These are phyloP conservation scores for Microstegium vimineum DNA, from an alignment of 176 grass and related monocot genomes.

Conservation along the genomic window DNA sequence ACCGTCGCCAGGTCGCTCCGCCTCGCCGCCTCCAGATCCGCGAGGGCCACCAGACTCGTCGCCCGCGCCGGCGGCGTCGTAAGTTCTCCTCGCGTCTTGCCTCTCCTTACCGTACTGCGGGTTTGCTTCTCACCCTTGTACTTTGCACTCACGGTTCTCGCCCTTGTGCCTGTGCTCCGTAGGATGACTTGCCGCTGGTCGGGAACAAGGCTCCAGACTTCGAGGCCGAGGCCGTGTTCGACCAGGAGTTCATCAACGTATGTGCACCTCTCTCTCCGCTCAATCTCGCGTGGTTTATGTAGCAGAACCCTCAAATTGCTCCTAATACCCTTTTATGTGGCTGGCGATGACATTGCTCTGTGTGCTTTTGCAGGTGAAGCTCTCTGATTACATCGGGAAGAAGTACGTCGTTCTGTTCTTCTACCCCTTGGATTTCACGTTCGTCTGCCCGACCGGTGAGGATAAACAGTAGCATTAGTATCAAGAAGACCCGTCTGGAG, in stretches of 20 bases:
- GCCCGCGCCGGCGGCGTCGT: constrained; percentile 48
- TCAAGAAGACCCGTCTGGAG: not conserved
- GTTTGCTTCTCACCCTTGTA: not conserved
- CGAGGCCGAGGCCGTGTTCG: constrained; percentile 80
- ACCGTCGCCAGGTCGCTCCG: constrained; percentile 21
- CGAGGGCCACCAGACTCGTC: constrained; percentile 40
- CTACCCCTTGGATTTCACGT: constrained; percentile 88
- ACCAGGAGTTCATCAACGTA: constrained; percentile 90
- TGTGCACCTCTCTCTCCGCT: not conserved
- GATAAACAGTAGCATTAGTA: not conserved
- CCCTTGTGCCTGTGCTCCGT: not conserved
- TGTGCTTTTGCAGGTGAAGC: constrained; percentile 58
- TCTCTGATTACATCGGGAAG: constrained; percentile 80
- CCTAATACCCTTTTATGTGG: not conserved
- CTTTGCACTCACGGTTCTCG: not conserved
- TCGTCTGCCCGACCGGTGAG: constrained; percentile 80
- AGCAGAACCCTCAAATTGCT: not conserved
- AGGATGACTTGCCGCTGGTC: constrained; percentile 77
- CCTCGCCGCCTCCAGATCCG: constrained; percentile 35
- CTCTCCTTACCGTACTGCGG: not conserved
- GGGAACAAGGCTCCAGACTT: constrained; percentile 86
- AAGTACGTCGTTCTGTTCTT: constrained; percentile 83
- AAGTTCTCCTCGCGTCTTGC: not conserved
- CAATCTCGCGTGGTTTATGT: not conserved
- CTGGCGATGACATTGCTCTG: not conserved